Conservation (phyloP, 2,329 filamentous ascomycete genomes). For the Penicillium concentricum region DNA sequence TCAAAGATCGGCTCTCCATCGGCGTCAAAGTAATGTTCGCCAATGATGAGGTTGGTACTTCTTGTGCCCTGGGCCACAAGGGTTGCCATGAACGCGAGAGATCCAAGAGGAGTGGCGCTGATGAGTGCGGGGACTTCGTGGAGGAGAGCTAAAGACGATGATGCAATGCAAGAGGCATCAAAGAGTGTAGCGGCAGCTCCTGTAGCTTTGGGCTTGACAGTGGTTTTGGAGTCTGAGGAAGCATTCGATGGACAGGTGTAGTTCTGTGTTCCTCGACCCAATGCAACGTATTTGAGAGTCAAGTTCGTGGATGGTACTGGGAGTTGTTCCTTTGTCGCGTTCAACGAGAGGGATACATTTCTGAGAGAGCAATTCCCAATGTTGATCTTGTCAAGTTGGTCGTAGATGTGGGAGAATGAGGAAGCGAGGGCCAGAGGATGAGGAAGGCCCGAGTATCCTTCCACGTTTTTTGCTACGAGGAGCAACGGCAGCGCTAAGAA, state of each 20-base stretch:
- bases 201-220: conserved; percentile 34
- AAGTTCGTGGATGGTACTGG: conserved; percentile 29
- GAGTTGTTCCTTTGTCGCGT: conserved; percentile 24
- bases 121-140: conserved; percentile 28
- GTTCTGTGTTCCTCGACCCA: conserved; percentile 53
- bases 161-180: conserved; percentile 43
- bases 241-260: conserved; percentile 44
- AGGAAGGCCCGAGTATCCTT: conserved; percentile 8
- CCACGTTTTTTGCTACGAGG: background rate
- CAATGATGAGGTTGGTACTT: conserved; percentile 30
- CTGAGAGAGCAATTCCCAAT: conserved; percentile 26
- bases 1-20: conserved; percentile 34
- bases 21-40: conserved; percentile 37
- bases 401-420: conserved; percentile 19
- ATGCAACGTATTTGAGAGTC: conserved; percentile 44
- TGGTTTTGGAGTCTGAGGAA: conserved; percentile 10
- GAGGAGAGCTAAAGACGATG: conserved; percentile 26
- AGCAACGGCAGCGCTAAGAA: background rate
- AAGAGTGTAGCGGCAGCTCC: conserved; percentile 50
- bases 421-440: conserved; percentile 15
- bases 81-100: conserved; percentile 28
- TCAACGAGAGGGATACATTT: conserved; percentile 15
- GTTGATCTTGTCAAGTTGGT: conserved; percentile 21
- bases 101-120: conserved; percentile 23
- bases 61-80: conserved; percentile 19